phyloP scores from a whole-genome alignment of 495 filamentous ascomycete species.

The Annulohypoxylon bovei region DNA sequence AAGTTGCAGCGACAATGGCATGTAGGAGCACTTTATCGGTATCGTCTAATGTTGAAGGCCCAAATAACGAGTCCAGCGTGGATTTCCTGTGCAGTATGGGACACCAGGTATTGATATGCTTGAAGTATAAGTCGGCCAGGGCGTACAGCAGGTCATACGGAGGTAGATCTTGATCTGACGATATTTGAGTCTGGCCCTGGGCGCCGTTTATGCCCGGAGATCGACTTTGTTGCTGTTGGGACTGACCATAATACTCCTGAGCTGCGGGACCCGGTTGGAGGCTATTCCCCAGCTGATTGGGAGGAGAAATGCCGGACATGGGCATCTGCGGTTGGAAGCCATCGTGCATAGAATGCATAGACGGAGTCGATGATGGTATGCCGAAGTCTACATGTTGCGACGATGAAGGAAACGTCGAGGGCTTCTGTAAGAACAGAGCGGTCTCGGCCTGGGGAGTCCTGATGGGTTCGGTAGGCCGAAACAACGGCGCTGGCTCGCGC shows the following conservation, averaged over 20 bases:
- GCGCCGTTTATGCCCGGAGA: constrained; percentile 57
- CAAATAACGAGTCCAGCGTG: constrained; percentile 84
- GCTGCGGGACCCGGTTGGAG: constrained; percentile 44
- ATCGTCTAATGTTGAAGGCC: constrained; percentile 76
- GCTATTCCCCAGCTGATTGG: constrained; percentile 45
- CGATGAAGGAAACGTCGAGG: constrained; percentile 51
- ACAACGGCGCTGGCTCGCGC: constrained; percentile 52
- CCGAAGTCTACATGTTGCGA: constrained; percentile 51
- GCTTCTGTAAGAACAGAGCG: constrained; percentile 70
- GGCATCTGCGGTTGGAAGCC: constrained; percentile 47
- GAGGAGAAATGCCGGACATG: constrained; percentile 50
- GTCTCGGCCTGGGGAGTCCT: constrained; percentile 68
- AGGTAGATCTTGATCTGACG: constrained; percentile 78
- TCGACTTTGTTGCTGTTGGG: constrained; percentile 48
- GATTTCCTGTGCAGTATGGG: constrained; percentile 85
- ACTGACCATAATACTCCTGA: constrained; percentile 60
- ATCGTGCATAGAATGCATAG: constrained; percentile 48
- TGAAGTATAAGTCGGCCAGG: constrained; percentile 86
- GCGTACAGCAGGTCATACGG: constrained; percentile 86
- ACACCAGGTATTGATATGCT: constrained; percentile 91
- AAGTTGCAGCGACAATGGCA: constrained; percentile 84
- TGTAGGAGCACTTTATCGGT: constrained; percentile 84
- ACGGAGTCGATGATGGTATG: constrained; percentile 43
- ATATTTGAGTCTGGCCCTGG: constrained; percentile 50
- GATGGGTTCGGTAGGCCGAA: constrained; percentile 52